Evolutionary conservation across 2,329 filamentous ascomycete genomes (phyloP).

Genomic region (Claviceps sorghi): DNA sequence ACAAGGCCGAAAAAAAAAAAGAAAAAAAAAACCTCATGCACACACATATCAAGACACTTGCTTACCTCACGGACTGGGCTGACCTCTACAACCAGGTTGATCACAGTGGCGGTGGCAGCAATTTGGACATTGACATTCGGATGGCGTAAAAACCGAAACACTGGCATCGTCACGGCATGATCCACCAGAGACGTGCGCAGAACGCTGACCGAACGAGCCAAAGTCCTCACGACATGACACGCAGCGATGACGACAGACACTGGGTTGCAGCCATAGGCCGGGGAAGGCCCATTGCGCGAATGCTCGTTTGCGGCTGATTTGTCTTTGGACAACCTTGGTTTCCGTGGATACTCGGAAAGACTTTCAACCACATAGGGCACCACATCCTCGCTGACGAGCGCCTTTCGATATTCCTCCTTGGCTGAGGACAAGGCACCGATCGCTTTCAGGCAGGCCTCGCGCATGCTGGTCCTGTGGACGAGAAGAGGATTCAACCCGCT

Average conservation of each 20-base stretch:
- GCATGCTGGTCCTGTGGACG: constrained; percentile 58
- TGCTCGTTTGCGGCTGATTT: constrained; percentile 20
- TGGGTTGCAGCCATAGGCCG: constrained; percentile 58
- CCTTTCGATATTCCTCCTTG: constrained; percentile 72
- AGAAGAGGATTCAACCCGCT: constrained; percentile 44
- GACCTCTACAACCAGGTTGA: constrained; percentile 75
- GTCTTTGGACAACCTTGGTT: constrained; percentile 28
- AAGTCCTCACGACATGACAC: constrained; percentile 64
- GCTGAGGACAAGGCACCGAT: constrained; percentile 68
- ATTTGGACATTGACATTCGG: constrained; percentile 66
- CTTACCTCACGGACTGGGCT: constrained; percentile 81
- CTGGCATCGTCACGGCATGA: constrained; percentile 61
- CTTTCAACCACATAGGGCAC: constrained; percentile 74
- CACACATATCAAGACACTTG: constrained; percentile 7
- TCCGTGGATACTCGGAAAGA: constrained; percentile 42
- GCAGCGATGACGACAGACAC: constrained; percentile 67
- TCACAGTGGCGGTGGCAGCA: constrained; percentile 69
- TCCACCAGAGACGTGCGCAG: constrained; percentile 80
- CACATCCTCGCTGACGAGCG: constrained; percentile 67
- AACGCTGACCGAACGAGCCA: constrained; percentile 73
- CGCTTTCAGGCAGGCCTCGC: constrained; percentile 63
- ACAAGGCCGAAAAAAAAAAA: no score
- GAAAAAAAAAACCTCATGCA: no score
- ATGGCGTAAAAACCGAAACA: constrained; percentile 63
- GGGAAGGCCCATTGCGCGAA: constrained; percentile 15